These are phyloP conservation scores for Garcia nutans DNA, from an alignment of 345 rosid species.

Conservation along the genomic window DNA sequence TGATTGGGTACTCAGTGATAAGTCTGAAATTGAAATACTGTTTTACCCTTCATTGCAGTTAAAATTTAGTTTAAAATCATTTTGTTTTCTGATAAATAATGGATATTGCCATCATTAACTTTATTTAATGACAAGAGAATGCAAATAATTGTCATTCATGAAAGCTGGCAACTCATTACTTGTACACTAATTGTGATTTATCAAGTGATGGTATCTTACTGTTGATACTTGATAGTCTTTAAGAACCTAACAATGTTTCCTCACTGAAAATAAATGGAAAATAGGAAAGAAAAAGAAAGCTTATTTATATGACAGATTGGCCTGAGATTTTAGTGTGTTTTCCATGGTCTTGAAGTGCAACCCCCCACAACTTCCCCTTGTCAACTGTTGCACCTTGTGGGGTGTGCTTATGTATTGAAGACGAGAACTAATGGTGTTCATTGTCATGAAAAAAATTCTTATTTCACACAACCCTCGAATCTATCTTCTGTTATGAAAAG, in stretches of 20 bases:
- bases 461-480: background rate
- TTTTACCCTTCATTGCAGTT: background rate
- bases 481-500: background rate
- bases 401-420: background rate
- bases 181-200: background rate
- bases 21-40: conserved; percentile 1
- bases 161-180: background rate
- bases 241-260: background rate
- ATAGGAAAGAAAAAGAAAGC: background rate
- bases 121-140: background rate
- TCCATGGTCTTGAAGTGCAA: background rate
- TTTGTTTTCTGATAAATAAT: background rate
- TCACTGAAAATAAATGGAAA: background rate
- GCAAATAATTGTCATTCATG: background rate
- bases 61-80: background rate
- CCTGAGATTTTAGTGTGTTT: background rate
- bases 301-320: too few relatives aligned
- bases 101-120: background rate
- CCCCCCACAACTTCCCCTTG: background rate
- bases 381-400: background rate
- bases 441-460: background rate
- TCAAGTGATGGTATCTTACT: background rate
- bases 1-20: background rate
- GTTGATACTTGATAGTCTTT: background rate
- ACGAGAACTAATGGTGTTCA: background rate